These are phyloP conservation scores for Aquilaria malaccensis DNA, from an alignment of 345 rosid species.

Conservation along the genomic window DNA sequence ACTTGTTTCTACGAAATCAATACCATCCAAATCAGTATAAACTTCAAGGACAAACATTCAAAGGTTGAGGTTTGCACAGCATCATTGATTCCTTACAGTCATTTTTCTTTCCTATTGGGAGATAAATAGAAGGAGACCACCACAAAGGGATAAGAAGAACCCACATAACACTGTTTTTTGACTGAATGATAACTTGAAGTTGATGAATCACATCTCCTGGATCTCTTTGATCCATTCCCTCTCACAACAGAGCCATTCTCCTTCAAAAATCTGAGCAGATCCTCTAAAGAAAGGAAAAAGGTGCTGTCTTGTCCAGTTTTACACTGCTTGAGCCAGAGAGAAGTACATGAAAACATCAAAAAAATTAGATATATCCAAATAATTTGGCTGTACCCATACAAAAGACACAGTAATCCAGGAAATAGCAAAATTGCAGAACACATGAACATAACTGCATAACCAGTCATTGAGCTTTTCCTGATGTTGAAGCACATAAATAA, in stretches of 20 bases:
- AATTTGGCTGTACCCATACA: background rate
- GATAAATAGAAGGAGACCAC: background rate
- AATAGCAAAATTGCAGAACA: constrained; percentile 2
- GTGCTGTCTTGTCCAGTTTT: constrained; percentile 31
- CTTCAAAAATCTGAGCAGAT: constrained; percentile 44
- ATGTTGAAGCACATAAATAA: background rate
- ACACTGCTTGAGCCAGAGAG: constrained; percentile 28
- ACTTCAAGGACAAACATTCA: too few species aligned
- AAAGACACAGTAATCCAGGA: background rate
- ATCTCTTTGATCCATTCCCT: constrained; percentile 24
- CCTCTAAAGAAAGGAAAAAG: constrained; percentile 42
- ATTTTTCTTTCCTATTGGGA: too few species aligned
- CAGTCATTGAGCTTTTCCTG: background rate
- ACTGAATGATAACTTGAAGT: constrained; percentile 30
- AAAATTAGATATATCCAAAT: background rate
- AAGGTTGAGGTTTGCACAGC: too few species aligned
- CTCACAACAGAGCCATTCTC: constrained; percentile 23
- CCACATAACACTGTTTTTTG: constrained; percentile 47
- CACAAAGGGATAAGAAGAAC: constrained; percentile 20
- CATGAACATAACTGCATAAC: background rate
- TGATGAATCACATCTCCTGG: constrained; percentile 23
- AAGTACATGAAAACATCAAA: background rate
- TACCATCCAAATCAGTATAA: too few species aligned
- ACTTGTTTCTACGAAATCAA: too few species aligned
- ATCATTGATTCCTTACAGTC: too few species aligned